Conservation (phyloP, 2,329 filamentous ascomycete genomes). For the Colletotrichum chrysophilum region DNA sequence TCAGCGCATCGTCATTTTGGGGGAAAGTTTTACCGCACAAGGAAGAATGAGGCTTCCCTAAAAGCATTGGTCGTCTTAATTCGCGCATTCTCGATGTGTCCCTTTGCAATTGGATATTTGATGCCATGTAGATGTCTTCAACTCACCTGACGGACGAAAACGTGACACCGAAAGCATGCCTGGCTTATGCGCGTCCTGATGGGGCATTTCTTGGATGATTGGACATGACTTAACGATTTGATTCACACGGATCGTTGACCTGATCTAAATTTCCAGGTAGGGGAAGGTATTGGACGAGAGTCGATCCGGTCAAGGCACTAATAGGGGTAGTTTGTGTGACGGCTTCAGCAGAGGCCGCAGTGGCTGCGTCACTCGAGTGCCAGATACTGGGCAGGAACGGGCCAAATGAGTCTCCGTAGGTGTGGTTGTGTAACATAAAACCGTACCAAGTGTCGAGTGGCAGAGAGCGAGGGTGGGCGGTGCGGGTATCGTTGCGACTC, state of each 20-base stretch:
- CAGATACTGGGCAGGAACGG: not conserved
- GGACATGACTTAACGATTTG: not conserved
- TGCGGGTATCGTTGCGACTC: not conserved
- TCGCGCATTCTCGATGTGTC: not conserved
- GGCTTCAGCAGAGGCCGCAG: not conserved
- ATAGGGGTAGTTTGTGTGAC: not conserved
- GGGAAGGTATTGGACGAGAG: not conserved
- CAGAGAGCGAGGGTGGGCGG: not conserved
- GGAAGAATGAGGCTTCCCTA: not conserved
- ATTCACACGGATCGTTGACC: not conserved
- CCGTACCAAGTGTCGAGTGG: not conserved
- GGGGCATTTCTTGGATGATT: not conserved
- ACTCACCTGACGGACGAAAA: not conserved
- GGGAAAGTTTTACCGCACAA: not conserved
- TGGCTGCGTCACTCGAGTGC: not conserved
- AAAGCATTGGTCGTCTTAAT: not conserved
- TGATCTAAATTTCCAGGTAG: fast-evolving
- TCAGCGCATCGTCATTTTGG: not conserved
- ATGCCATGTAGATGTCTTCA: not conserved
- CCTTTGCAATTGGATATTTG: not conserved
- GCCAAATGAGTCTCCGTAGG: not conserved
- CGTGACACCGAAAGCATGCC: not conserved
- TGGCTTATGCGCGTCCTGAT: not conserved
- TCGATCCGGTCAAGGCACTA: not conserved
- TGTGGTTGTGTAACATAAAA: not conserved